Percentiles rank a stretch among this genome's conserved stretches.
These are phyloP conservation scores for Schoenoplectus triqueter DNA, from an alignment of 202 grass and related monocot species.

Conservation along the genomic window DNA sequence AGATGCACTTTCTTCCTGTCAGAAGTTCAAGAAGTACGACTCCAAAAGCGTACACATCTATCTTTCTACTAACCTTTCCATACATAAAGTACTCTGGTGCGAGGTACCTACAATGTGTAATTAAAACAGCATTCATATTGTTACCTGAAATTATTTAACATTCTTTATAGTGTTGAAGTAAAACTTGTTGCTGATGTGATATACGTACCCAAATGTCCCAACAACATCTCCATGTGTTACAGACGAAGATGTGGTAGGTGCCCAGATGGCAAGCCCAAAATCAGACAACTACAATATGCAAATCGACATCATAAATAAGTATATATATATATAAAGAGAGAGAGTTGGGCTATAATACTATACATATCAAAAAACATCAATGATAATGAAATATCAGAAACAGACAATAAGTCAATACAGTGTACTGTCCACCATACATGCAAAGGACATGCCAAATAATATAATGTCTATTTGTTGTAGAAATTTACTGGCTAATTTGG, in stretches of 20 bases:
- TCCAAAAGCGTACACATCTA: constrained; percentile 95
- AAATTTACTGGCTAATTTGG: background rate
- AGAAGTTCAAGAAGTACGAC: constrained; percentile 95
- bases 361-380: background rate
- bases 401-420: background rate
- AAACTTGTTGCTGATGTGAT: background rate
- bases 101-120: constrained; percentile 58
- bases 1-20: constrained; percentile 80
- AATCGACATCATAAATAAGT: background rate
- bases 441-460: too few species aligned
- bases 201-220: constrained; percentile 82
- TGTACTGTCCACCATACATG: background rate
- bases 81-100: constrained; percentile 99
- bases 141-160: background rate
- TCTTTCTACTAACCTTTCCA: constrained; percentile 82
- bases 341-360: too few species aligned
- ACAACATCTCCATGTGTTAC: constrained; percentile 74
- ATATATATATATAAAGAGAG: background rate
- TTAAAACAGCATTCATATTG: background rate
- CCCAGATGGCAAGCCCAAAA: constrained; percentile 90
- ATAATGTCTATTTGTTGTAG: background rate
- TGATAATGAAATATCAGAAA: background rate
- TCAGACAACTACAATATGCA: constrained; percentile 66
- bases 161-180: background rate
- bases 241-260: constrained; percentile 52